These are phyloP conservation scores for Fraxinus greggii DNA, from an alignment of 305 asterid species.

Conservation along the genomic window DNA sequence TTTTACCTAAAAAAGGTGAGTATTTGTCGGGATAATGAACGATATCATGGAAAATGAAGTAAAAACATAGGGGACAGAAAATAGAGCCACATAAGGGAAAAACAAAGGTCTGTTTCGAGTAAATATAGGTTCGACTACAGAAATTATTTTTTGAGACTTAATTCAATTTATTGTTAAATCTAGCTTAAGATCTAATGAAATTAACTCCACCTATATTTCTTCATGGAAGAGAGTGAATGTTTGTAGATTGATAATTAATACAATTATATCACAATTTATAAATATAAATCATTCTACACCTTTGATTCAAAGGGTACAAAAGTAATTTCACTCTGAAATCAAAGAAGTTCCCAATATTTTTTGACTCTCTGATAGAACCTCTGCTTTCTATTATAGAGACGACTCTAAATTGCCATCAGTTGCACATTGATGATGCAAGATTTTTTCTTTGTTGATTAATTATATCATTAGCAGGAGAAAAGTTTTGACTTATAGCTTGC, in stretches of 20 bases:
- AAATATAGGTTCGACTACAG: not conserved
- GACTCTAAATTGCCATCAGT: not conserved
- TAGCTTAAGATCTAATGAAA: not conserved
- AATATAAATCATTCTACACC: not conserved
- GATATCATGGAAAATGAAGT: not conserved
- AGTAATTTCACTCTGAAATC: not conserved
- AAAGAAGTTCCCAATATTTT: not conserved
- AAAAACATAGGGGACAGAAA: not conserved
- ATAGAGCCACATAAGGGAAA: not conserved
- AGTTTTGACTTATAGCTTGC: not conserved
- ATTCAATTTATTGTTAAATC: not conserved
- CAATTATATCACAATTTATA: not conserved
- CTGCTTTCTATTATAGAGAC: not conserved
- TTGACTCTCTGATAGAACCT: not conserved
- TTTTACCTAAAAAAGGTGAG: conserved; percentile 52
- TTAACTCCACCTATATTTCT: not conserved
- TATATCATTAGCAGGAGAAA: not conserved
- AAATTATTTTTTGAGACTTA: not conserved
- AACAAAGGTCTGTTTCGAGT: not conserved
- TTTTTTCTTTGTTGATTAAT: not conserved
- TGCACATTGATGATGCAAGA: not conserved
- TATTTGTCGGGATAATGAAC: not conserved
- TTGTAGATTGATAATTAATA: not conserved
- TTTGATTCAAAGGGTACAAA: not conserved
- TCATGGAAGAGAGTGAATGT: not conserved